Base-by-base conservation (phyloP, 2,329 filamentous ascomycete species). In the Penicillium corylophilum region DNA sequence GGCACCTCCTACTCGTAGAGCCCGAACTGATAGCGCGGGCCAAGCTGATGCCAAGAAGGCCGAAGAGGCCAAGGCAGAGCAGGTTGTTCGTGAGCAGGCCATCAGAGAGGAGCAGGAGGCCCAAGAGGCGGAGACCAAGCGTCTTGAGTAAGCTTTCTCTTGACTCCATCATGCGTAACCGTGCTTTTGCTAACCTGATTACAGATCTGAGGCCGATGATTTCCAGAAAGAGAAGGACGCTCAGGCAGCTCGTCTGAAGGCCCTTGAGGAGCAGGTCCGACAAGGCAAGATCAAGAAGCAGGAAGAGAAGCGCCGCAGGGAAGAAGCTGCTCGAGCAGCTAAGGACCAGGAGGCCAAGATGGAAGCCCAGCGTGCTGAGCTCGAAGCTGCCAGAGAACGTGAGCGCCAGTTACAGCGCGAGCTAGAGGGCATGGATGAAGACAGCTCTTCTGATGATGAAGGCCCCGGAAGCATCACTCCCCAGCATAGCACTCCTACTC, bases 211-310 rank as follows among this genome's bases (percentile, higher is more conserved):
- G 69, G 87, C 89, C 40, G 84, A 88, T 24, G 91, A 95, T 54
- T 81, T 96, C 49, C 84, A 83, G 28, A 84, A 82, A 60, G 91
- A 96, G 73, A 87, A 87, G 48, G 84, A 91, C 64, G 90, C 88
- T 47, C 86, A 92, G 36, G 85, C 88, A 62, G 88, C 89, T 56
- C 90, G 92, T 45, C 81, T 97, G 22, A 90, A 86, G 68, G 91
- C 90, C 15, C 82, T 99, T 8, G 92, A 99, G 72, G 91, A 97
- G 69, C 91, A 96, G 72, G 91, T 97, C 46, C 87, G 86, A 57
- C 89, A 92, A 68, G 90, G 92, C 64, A 99, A 97, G 77, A 76
- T 97, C 46, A 93, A 90, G 79, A 97, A 96, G 74, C 89, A 95
- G 61, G 94, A 99, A 71, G 94, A 96, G 75, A 96, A 95, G 79